phyloP scores from a whole-genome alignment of 352 stramenopile genomes.

The Phytophthora foliorum region DNA sequence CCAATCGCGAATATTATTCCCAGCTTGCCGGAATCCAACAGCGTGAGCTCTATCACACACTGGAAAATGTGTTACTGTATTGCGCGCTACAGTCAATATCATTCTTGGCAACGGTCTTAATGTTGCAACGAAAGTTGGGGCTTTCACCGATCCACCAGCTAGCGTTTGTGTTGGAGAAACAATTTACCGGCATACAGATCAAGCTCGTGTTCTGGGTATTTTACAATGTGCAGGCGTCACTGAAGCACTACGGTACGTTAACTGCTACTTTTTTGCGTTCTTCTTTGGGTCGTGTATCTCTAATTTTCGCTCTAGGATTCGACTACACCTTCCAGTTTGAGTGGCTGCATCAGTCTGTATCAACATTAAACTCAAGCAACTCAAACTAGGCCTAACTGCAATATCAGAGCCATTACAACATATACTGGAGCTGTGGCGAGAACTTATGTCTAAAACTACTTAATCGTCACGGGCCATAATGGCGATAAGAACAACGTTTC shows the following conservation, averaged over 20 bases:
- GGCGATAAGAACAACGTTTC: too few species aligned
- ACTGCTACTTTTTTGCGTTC: too few species aligned
- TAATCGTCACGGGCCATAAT: too few species aligned
- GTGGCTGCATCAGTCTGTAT: too few species aligned
- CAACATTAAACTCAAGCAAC: too few species aligned
- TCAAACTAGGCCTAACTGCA: too few species aligned
- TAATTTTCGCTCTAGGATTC: too few species aligned
- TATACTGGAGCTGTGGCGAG: too few species aligned
- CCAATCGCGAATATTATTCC: constrained; percentile 43
- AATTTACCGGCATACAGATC: constrained; percentile 29
- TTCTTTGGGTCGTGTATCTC: too few species aligned
- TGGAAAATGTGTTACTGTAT: constrained; percentile 31
- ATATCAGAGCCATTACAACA: too few species aligned
- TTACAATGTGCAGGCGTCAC: constrained; percentile 34
- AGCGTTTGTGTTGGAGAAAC: constrained; percentile 43
- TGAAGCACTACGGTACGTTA: constrained; percentile 37
- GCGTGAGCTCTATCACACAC: constrained; percentile 12
- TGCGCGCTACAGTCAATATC: constrained; percentile 40
- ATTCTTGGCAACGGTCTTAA: constrained; percentile 28
- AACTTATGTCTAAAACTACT: too few species aligned
- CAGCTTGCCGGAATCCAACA: constrained; percentile 17
- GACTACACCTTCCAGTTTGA: too few species aligned
- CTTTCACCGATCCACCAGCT: constrained; percentile 39
- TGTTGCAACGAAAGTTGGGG: constrained; percentile 26
- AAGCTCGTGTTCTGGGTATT: constrained; percentile 48